These are phyloP conservation scores for Phytophthora litchii DNA, from an alignment of 352 stramenopile genomes.

Conservation along the genomic window DNA sequence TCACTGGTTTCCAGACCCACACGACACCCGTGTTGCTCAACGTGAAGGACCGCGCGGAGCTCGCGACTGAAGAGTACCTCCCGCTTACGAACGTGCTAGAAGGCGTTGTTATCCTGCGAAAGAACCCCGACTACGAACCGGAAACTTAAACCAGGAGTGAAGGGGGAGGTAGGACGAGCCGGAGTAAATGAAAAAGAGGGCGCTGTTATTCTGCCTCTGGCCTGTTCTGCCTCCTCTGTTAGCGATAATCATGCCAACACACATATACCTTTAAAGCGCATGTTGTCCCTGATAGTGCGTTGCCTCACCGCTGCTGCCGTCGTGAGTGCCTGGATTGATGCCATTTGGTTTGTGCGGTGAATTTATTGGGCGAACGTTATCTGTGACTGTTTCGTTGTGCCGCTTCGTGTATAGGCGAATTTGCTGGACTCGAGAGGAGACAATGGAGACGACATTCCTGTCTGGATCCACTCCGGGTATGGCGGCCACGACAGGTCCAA, in stretches of 20 bases:
- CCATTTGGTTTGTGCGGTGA: too few relatives aligned
- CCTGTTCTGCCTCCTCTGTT: constrained; percentile 18
- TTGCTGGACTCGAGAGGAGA: not conserved
- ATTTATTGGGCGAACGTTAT: constrained; percentile 6
- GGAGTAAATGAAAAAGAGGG: constrained; percentile 20
- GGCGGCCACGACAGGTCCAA: constrained; percentile 4
- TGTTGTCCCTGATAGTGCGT: not conserved
- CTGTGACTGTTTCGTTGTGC: constrained; percentile 28
- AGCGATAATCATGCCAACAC: constrained; percentile 40
- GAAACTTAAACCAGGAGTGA: constrained; percentile 61
- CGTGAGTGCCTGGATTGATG: too few relatives aligned
- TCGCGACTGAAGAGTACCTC: constrained; percentile 98
- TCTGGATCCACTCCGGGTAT: constrained; percentile 18
- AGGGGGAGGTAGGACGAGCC: constrained; percentile 10
- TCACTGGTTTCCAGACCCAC: constrained; percentile 99
- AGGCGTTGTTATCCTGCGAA: constrained; percentile 98
- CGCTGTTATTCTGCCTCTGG: constrained; percentile 22
- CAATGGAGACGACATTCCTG: constrained; percentile 29
- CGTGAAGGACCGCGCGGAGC: constrained; percentile 97
- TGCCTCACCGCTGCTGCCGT: too few relatives aligned
- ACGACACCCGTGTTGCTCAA: constrained; percentile 98
- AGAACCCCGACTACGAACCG: constrained; percentile 94
- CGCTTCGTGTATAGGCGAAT: constrained; percentile 17
- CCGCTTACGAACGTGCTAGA: constrained; percentile 97
- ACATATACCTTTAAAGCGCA: constrained; percentile 40